Evolutionary conservation across 306 rosid genomes (phyloP).

Genomic region (Neltuma alba): DNA sequence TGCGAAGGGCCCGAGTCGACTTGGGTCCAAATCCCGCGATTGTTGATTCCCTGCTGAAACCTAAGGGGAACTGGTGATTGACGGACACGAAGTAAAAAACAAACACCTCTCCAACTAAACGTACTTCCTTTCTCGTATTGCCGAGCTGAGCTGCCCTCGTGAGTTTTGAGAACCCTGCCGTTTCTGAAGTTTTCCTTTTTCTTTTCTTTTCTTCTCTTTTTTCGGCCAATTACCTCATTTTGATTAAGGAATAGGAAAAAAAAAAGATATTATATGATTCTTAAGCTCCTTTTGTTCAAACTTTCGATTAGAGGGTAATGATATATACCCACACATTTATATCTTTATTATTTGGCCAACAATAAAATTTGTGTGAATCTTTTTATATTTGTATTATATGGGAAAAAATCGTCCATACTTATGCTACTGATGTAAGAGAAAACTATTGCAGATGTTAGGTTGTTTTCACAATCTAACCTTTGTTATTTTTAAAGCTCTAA

Average conservation of each 20-base stretch:
- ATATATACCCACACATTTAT: not conserved
- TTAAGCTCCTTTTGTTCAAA: not conserved
- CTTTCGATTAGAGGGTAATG: not conserved
- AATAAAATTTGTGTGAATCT: not conserved
- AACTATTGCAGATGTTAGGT: not conserved
- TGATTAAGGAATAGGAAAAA: too few relatives aligned
- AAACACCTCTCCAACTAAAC: not conserved
- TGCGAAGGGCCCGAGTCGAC: not conserved
- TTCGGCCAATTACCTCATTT: not conserved
- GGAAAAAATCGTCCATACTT: not conserved
- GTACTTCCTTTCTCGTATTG: not conserved
- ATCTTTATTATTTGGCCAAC: not conserved
- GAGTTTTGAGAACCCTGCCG: slow-evolving; percentile 10
- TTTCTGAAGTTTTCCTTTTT: not conserved
- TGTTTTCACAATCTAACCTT: not conserved
- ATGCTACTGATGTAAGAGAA: not conserved
- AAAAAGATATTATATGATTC: too few relatives aligned
- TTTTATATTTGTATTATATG: not conserved
- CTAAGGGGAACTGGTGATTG: not conserved
- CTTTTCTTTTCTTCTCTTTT: not conserved
- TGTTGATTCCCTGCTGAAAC: not conserved
- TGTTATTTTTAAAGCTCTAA: too few relatives aligned
- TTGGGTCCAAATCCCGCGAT: not conserved
- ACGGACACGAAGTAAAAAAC: not conserved
- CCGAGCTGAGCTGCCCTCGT: not conserved